Conservation (phyloP, 2,329 filamentous ascomycete species). For the Alternaria sp. region DNA sequence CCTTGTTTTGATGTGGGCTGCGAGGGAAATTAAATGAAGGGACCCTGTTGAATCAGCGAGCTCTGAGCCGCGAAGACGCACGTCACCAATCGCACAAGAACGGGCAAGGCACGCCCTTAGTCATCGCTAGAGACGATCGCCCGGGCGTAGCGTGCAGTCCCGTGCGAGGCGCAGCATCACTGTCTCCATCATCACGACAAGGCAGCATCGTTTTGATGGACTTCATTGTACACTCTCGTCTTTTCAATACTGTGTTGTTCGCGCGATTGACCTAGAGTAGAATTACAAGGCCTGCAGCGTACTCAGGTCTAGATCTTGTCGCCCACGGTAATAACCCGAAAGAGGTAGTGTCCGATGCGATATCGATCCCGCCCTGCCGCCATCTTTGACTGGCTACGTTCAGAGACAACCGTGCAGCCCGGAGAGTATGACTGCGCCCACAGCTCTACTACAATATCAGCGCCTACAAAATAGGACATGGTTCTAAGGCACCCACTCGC, state of each 20-base stretch:
- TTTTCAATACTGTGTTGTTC: not conserved
- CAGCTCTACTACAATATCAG: not conserved
- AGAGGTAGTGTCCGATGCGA: not conserved
- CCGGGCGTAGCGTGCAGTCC: not conserved
- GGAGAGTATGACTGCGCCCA: not conserved
- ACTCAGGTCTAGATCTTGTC: not conserved
- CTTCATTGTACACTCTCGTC: not conserved
- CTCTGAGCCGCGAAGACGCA: constrained; percentile 10
- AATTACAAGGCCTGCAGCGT: not conserved
- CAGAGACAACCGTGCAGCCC: not conserved
- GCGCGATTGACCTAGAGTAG: not conserved
- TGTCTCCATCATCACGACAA: not conserved
- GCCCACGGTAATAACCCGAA: not conserved
- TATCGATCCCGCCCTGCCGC: not conserved
- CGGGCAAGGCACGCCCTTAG: not conserved
- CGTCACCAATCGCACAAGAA: constrained; percentile 13
- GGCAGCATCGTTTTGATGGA: not conserved
- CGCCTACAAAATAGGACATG: not conserved
- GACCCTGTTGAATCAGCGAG: constrained; percentile 15
- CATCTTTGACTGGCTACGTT: not conserved
- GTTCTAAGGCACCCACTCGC: not conserved
- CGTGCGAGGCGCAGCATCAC: constrained; percentile 1
- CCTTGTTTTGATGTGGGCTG: constrained; percentile 22
- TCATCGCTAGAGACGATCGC: not conserved
- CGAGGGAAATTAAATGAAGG: constrained; percentile 19